These are phyloP conservation scores for Dalbergia oliveri DNA, from an alignment of 306 rosid species.

Conservation along the genomic window DNA sequence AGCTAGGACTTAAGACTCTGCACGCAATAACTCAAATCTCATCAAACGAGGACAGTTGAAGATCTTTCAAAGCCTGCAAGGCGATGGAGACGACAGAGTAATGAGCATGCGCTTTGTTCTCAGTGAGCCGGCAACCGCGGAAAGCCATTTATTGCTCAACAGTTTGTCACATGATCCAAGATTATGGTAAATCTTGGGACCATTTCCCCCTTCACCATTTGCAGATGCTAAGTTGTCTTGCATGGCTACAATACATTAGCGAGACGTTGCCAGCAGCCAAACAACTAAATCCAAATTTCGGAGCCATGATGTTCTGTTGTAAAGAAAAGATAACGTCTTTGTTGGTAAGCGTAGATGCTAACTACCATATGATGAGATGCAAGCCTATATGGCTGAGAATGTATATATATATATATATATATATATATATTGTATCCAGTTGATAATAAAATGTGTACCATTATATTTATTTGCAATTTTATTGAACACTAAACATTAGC, in stretches of 20 bases:
- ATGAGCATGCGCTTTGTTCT: conserved; percentile 7
- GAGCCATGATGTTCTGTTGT: not conserved
- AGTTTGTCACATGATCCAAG: not conserved
- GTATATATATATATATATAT: no score
- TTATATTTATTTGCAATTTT: no score
- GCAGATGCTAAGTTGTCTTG: conserved; percentile 45
- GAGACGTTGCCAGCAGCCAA: conserved; percentile 37
- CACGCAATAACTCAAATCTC: conserved; percentile 32
- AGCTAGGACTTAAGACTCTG: not conserved
- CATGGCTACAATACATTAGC: conserved; percentile 22
- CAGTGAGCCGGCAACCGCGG: conserved; percentile 20
- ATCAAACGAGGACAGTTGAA: conserved; percentile 25
- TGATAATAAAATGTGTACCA: no score
- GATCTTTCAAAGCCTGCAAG: conserved; percentile 38
- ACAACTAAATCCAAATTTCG: conserved; percentile 41
- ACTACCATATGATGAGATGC: not conserved
- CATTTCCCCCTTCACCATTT: conserved; percentile 46
- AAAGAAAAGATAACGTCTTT: conserved; percentile 31
- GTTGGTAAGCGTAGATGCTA: conserved; percentile 25
- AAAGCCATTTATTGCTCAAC: conserved; percentile 13
- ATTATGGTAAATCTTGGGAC: conserved; percentile 48
- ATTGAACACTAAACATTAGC: no score
- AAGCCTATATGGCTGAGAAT: not conserved
- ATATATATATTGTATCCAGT: no score
- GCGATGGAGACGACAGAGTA: conserved; percentile 54